A percentile compares a stretch with the other conserved stretches of the same genome.
Conservation (phyloP, 768 basidiomycete genomes). For the Tephrocybe sp. region DNA sequence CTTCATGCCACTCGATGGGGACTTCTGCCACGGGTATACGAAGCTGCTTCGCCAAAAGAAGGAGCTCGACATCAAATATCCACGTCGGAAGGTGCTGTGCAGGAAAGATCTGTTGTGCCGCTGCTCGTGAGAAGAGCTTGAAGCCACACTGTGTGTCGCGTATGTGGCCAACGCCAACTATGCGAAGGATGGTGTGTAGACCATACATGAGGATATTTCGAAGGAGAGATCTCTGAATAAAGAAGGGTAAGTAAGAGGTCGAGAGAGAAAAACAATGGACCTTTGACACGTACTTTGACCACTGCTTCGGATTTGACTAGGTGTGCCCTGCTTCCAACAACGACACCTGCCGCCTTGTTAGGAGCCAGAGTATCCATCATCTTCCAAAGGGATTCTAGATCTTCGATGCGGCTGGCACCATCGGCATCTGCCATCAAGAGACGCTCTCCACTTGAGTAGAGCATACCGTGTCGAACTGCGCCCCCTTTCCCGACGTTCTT, state of each 20-base stretch:
- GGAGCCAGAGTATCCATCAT: slow-evolving; percentile 66
- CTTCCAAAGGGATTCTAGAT: slow-evolving; percentile 77
- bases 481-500: slow-evolving; percentile 92
- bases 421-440: slow-evolving; percentile 95
- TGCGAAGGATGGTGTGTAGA: slow-evolving; percentile 83
- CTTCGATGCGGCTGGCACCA: slow-evolving; percentile 86
- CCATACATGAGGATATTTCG: slow-evolving; percentile 95
- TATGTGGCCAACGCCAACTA: slow-evolving; percentile 88
- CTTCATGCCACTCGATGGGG: slow-evolving; percentile 91
- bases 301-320: slow-evolving; percentile 91
- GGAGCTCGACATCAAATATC: slow-evolving; percentile 96
- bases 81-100: slow-evolving; percentile 85
- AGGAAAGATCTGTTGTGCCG: slow-evolving; percentile 84
- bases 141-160: slow-evolving; percentile 97
- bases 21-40: slow-evolving; percentile 83
- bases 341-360: slow-evolving; percentile 53
- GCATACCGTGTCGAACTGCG: slow-evolving; percentile 89
- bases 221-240: slow-evolving; percentile 74
- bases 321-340: slow-evolving; percentile 91
- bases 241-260: background rate
- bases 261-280: slow-evolving; percentile 1
- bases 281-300: slow-evolving; percentile 65
- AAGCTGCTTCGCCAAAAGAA: slow-evolving; percentile 80
- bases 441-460: slow-evolving; percentile 73
- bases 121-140: slow-evolving; percentile 87